A percentile compares a stretch with the other conserved stretches of the same genome.
These are phyloP conservation scores for Leishmania aethiopica DNA, from an alignment of 208 protist species.

Conservation along the genomic window DNA sequence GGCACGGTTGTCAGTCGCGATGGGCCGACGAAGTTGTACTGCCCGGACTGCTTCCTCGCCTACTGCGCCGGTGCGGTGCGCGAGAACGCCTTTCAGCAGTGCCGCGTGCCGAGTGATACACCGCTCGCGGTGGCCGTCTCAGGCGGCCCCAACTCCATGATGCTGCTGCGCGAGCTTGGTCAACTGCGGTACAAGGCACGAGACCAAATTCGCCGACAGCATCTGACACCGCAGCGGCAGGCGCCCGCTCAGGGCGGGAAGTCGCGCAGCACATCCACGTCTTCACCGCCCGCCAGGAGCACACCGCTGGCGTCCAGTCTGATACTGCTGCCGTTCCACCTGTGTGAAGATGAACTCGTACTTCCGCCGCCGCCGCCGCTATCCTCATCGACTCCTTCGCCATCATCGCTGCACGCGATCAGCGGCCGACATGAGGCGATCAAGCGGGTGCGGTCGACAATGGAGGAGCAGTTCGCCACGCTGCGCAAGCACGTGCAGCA, in stretches of 20 bases:
- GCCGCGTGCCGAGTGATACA: conserved; percentile 53
- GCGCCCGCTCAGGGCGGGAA: not conserved
- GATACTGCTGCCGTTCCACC: conserved; percentile 61
- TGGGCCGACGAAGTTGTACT: conserved; percentile 71
- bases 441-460: conserved; percentile 19
- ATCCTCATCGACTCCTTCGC: not conserved
- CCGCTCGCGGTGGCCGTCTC: conserved; percentile 77
- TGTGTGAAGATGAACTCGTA: conserved; percentile 71
- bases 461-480: conserved; percentile 47
- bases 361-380: conserved; percentile 24
- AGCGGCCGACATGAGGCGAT: conserved; percentile 11
- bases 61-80: conserved; percentile 61
- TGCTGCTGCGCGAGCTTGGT: conserved; percentile 69
- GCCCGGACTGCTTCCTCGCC: conserved; percentile 62
- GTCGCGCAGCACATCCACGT: not conserved
- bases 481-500: conserved; percentile 41
- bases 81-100: conserved; percentile 63
- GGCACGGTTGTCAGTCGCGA: conserved; percentile 68
- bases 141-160: conserved; percentile 69
- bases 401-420: not conserved
- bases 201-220: conserved; percentile 2
- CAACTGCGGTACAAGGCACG: conserved; percentile 36
- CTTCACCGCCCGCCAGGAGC: not conserved
- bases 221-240: not conserved
- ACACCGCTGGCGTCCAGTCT: conserved; percentile 28